Base-by-base conservation (phyloP, 768 basidiomycete genomes). In the Boletus sp. region DNA sequence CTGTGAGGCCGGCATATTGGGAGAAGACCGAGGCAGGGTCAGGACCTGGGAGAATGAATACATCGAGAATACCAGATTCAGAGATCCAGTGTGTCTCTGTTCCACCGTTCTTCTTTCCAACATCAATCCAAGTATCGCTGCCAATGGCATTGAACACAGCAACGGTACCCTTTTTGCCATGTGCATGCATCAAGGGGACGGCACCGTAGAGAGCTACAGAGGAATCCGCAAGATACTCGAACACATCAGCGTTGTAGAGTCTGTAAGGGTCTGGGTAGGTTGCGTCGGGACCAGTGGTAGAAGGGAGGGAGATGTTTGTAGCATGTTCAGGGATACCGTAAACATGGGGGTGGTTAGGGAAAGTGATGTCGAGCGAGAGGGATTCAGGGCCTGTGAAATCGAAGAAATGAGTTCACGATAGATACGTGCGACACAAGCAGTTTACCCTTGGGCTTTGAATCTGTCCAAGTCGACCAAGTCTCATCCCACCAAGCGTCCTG, bases 321-420 rank as follows among this genome's bases (percentile, higher is more conserved):
- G 97, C 96, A 60, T 94, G 97, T 71, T 99, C 92, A 13, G 97
- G 95, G 40, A 99, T 95, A 53, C 97, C 97, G 62, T 93, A 99
- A 53, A 98, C 86, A 45, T 91, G 88, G 30, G 84, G 85, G 54
- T 94, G 93, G 54, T 84, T 87, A 0, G 96, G 96, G 80, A 98
- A 98, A 47, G 83, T 83, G 63, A 99, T 88, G 62, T 99, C 97
- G 55, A 99, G 69, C 0, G 89, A 92, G 53, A 98, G 80, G 0
- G 90, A 93, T 71, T 99, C 94, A 30, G 97, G 97, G 13, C 97
- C 96, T 98, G 57, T n/a, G 17, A 19, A 41, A 39, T 47, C n/a
- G 54, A 57, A 52, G 33, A 23, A n/a, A 30, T 58, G 43, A 54
- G 56, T 11, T 5, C 37, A 39, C 11, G 7, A 40, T 4, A 51